Conservation (phyloP, 305 asterid species). For the Withania somnifera region DNA sequence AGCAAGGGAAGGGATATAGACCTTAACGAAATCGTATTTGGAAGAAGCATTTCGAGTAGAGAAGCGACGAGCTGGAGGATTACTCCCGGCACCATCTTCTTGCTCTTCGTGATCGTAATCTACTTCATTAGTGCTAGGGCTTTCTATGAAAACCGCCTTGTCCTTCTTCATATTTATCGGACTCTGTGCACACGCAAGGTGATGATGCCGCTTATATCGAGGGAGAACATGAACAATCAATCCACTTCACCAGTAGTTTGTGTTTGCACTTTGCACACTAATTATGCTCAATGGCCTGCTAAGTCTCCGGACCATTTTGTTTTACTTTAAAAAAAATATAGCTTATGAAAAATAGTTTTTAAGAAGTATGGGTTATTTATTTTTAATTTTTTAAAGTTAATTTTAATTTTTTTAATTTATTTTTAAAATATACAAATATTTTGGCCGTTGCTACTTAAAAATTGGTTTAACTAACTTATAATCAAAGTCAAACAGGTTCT, state of each 20-base stretch:
- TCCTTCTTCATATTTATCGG: neutral
- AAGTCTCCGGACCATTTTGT: no score
- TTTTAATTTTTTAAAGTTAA: no score
- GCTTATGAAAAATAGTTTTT: no score
- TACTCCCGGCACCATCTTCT: conserved; percentile 13
- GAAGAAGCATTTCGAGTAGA: conserved; percentile 86
- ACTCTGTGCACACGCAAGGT: neutral
- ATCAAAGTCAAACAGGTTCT: no score
- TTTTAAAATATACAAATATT: no score
- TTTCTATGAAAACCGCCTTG: neutral
- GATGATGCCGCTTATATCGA: neutral
- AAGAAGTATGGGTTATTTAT: no score
- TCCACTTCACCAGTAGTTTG: neutral
- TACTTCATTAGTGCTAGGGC: conserved; percentile 25
- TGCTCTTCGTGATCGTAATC: conserved; percentile 15
- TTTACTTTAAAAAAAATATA: no score
- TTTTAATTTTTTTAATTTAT: no score
- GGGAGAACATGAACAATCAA: neutral
- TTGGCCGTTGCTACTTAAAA: no score
- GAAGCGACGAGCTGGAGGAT: conserved; percentile 35
- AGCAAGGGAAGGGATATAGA: conserved; percentile 3
- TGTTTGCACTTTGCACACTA: neutral
- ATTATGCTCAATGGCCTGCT: no score
- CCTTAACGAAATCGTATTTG: conserved; percentile 97
- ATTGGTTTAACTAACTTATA: no score